Evolutionary conservation across 2,329 filamentous ascomycete genomes (phyloP).

Genomic region (Fusarium lateritium): DNA sequence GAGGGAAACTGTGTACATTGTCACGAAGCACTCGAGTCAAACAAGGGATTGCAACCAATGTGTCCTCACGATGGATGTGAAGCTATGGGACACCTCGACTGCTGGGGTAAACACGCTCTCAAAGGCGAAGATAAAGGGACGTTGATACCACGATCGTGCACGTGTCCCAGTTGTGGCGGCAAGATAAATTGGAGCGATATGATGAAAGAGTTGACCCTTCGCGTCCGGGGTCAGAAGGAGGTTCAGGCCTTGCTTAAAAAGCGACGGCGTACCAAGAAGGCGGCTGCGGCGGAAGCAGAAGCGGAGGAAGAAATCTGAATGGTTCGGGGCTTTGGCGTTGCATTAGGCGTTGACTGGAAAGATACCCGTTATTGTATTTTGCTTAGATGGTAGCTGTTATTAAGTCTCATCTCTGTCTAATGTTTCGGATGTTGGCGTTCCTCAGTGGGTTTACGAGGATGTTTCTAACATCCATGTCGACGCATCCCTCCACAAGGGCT

Average conservation of each 20-base stretch:
- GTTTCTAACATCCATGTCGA: not conserved
- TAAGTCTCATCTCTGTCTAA: slow-evolving; percentile 5
- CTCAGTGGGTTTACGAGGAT: not conserved
- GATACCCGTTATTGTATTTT: slow-evolving; percentile 32
- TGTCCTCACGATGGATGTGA: slow-evolving; percentile 69
- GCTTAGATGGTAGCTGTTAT: not conserved
- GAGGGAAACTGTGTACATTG: slow-evolving; percentile 71
- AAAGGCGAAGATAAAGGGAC: slow-evolving; percentile 54
- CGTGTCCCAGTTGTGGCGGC: slow-evolving; percentile 78
- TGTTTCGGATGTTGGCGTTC: slow-evolving; percentile 4
- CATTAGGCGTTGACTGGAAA: slow-evolving; percentile 28
- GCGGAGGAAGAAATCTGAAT: slow-evolving; percentile 25
- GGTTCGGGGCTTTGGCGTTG: slow-evolving; percentile 4
- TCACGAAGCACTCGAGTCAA: slow-evolving; percentile 59
- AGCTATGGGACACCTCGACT: slow-evolving; percentile 71
- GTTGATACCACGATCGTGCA: slow-evolving; percentile 77
- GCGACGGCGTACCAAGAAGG: slow-evolving; percentile 53
- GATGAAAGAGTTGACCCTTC: slow-evolving; percentile 85
- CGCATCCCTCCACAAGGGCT: not conserved
- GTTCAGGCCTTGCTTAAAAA: slow-evolving; percentile 77
- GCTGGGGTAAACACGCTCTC: slow-evolving; percentile 70
- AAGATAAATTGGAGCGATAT: slow-evolving; percentile 80
- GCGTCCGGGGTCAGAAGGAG: slow-evolving; percentile 79
- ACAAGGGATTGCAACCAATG: slow-evolving; percentile 68
- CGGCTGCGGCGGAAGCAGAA: slow-evolving; percentile 22